phyloP scores from a whole-genome alignment of 768 basidiomycete genomes.

The Chiua virens region DNA sequence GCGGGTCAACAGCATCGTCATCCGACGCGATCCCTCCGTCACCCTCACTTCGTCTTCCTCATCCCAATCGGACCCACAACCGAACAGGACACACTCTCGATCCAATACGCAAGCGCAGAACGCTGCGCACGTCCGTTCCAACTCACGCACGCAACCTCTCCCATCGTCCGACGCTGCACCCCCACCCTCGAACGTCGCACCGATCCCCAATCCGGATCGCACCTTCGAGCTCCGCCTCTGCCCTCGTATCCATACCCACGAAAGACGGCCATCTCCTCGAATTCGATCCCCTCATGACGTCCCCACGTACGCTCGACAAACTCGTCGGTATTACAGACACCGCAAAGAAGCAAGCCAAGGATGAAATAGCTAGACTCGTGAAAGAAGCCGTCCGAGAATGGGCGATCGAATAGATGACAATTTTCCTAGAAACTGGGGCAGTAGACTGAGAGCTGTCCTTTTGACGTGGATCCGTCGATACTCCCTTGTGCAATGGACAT shows the following conservation, averaged over 20 bases:
- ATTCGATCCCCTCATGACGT: constrained; percentile 79
- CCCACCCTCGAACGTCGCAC: no score
- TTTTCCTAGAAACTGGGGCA: no score
- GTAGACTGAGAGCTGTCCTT: no score
- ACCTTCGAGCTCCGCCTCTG: constrained; percentile 39
- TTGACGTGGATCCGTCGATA: no score
- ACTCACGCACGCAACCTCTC: constrained; percentile 48
- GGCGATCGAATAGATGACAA: constrained; percentile 46
- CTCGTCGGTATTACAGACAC: constrained; percentile 78
- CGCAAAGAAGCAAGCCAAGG: constrained; percentile 79
- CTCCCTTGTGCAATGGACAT: no score
- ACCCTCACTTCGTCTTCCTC: constrained; percentile 36
- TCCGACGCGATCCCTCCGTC: constrained; percentile 56
- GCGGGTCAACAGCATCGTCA: constrained; percentile 61
- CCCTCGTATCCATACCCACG: constrained; percentile 75
- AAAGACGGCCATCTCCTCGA: constrained; percentile 79
- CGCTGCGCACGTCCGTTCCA: constrained; percentile 42
- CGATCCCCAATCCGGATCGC: not conserved
- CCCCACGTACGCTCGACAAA: constrained; percentile 69
- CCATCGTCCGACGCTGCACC: constrained; percentile 1
- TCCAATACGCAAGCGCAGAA: not conserved
- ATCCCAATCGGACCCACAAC: constrained; percentile 20
- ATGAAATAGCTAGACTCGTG: constrained; percentile 72
- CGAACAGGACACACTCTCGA: constrained; percentile 12
- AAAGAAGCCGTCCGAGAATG: constrained; percentile 76